Evolutionary conservation across 2,329 filamentous ascomycete genomes (phyloP).

Genomic region (Trichoderma harzianum): DNA sequence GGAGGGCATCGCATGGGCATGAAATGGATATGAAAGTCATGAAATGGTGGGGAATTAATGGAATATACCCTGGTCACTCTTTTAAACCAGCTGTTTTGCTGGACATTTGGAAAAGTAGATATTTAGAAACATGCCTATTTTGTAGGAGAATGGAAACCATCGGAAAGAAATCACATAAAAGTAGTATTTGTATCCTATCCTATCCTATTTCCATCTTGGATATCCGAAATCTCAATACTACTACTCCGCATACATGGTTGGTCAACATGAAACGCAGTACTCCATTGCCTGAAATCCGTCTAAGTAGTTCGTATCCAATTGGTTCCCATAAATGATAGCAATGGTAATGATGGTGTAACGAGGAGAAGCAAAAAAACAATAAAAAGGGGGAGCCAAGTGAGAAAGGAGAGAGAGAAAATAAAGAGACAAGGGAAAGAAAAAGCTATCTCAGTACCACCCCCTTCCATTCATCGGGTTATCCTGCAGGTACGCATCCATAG

Average conservation of each 20-base stretch:
- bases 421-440: too few species aligned
- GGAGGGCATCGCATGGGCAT: background rate
- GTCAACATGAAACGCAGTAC: constrained; percentile 6
- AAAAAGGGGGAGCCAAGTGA: background rate
- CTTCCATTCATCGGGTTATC: constrained; percentile 32
- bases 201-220: background rate
- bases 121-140: background rate
- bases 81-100: background rate
- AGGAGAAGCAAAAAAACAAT: background rate
- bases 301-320: constrained; percentile 12
- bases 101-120: background rate
- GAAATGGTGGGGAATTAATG: background rate
- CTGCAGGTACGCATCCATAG: constrained; percentile 60
- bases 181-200: background rate
- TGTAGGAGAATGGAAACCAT: too few species aligned
- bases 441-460: constrained; percentile 28
- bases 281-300: constrained; percentile 3
- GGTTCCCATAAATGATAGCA: background rate
- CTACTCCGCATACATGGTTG: background rate
- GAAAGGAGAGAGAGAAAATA: background rate
- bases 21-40: background rate
- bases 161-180: background rate
- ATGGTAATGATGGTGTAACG: background rate
- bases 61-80: background rate
- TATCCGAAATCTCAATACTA: background rate